Base-by-base conservation (phyloP, 2,329 filamentous ascomycete genomes). In the Dactylellina sp. region DNA sequence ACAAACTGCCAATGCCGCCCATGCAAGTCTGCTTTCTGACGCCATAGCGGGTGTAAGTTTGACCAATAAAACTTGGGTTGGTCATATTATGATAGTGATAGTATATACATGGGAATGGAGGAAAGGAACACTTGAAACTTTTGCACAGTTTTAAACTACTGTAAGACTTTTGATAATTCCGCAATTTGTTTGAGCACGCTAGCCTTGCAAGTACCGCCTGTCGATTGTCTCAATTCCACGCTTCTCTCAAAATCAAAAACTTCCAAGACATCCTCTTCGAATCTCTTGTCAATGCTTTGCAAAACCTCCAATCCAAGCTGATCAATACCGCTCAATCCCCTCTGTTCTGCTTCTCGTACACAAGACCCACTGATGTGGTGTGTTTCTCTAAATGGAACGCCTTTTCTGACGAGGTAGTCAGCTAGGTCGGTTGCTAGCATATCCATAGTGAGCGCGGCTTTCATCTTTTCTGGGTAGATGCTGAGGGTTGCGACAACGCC, bases 201-300 rank as follows among this genome's bases (percentile, higher is more conserved):
- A 11, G 85, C 85, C 82, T 86, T 88, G 83, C 91, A 93, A 22
- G 91, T 95, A 25, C 92, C 91, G 22, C 92, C 93, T 77, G 88
- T 88, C 1, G 91, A 89, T 44, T 88, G 86, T 79, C 90, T 88
- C 83, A 90, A 86, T 85, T 97, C 92, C 5, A 96, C 91, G 72
- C 89, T 91, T 76, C 87, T 87, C 82, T 96, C 89, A 79, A 95
- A 96, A 82, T 96, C 86, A 79, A 97, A 91, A 24, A 87, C 87
- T 52, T 87, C 83, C 50, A 86, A 81, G 42, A 96, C 87, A 80
- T 95, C 91, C 70, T 88, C 85, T 28, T 86, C 88, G 76, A 96
- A 91, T 56, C 90, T 85, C 0, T 81, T 78, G 76, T 94, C 90
- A 1, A 96, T 86, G 2, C 81, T 84, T 82, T 90, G 84, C 59